These are phyloP conservation scores for Phytopythium delawarense DNA, from an alignment of 352 stramenopile species.

Conservation along the genomic window DNA sequence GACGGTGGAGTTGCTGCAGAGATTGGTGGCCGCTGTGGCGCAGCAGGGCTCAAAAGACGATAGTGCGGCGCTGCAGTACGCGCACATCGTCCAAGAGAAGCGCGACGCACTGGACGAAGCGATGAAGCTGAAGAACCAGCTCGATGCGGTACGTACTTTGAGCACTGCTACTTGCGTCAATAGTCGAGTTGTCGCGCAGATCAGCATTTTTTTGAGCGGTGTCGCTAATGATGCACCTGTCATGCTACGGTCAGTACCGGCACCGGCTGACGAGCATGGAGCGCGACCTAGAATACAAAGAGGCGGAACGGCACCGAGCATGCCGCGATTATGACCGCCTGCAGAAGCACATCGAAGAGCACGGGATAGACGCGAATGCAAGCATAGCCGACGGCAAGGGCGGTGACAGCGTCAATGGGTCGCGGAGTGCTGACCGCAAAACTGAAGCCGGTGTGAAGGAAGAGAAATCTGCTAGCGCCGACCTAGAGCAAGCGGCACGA, in stretches of 20 bases:
- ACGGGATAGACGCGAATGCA: conserved; percentile 12
- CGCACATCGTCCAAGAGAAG: conserved; percentile 56
- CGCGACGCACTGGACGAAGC: conserved; percentile 35
- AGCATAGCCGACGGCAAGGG: conserved; percentile 7
- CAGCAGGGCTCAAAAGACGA: conserved; percentile 15
- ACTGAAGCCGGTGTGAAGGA: conserved; percentile 10
- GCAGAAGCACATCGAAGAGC: conserved; percentile 46
- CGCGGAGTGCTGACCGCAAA: conserved; percentile 5
- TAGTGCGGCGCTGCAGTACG: conserved; percentile 35
- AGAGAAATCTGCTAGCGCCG: conserved; percentile 9
- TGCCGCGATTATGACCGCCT: conserved; percentile 76
- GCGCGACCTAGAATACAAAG: conserved; percentile 65
- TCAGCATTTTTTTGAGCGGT: neutral
- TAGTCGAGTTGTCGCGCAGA: neutral
- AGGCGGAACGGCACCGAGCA: conserved; percentile 70
- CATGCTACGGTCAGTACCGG: conserved; percentile 33
- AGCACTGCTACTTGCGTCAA: neutral
- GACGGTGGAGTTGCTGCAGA: conserved; percentile 29
- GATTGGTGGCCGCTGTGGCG: conserved; percentile 27
- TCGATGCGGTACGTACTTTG: conserved; percentile 40
- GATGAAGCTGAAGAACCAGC: conserved; percentile 43
- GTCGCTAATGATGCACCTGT: conserved; percentile 9
- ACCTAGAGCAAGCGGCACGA: conserved; percentile 28
- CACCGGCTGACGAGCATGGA: conserved; percentile 54
- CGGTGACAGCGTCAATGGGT: neutral